Conservation (phyloP, 345 rosid species). For the Sisymbrium irio region DNA sequence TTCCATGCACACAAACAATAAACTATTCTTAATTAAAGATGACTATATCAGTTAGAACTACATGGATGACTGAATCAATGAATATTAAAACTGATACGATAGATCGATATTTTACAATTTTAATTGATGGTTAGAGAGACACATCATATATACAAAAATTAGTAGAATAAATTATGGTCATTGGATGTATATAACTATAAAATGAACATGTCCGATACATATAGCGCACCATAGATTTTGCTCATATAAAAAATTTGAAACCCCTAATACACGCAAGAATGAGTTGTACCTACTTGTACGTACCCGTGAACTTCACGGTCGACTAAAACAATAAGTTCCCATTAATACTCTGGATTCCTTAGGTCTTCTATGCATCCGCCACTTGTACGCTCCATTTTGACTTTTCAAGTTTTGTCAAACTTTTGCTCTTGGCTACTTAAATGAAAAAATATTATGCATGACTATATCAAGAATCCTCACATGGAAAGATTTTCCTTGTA, state of each 20-base stretch:
- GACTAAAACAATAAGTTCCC: background rate
- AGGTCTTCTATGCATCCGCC: background rate
- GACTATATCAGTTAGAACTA: background rate
- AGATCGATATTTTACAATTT: background rate
- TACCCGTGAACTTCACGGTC: background rate
- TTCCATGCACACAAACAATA: background rate
- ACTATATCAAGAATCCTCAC: constrained; percentile 1
- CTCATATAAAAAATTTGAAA: background rate
- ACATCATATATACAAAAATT: background rate
- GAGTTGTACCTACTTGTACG: constrained; percentile 23
- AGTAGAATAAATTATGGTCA: background rate
- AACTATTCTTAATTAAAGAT: background rate
- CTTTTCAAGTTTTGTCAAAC: constrained; percentile 2
- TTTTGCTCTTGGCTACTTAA: background rate
- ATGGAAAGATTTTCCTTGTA: background rate
- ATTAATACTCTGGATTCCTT: background rate
- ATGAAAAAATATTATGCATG: background rate
- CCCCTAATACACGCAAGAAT: constrained; percentile 15
- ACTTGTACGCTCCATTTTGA: constrained; percentile 7
- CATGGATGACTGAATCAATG: background rate
- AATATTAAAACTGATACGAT: background rate
- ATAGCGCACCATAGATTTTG: constrained; percentile 1
- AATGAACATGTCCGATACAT: background rate
- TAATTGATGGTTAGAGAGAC: background rate
- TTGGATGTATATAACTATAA: background rate